phyloP scores from a whole-genome alignment of 2,329 filamentous ascomycete species.

The Venturia oleaginea region DNA sequence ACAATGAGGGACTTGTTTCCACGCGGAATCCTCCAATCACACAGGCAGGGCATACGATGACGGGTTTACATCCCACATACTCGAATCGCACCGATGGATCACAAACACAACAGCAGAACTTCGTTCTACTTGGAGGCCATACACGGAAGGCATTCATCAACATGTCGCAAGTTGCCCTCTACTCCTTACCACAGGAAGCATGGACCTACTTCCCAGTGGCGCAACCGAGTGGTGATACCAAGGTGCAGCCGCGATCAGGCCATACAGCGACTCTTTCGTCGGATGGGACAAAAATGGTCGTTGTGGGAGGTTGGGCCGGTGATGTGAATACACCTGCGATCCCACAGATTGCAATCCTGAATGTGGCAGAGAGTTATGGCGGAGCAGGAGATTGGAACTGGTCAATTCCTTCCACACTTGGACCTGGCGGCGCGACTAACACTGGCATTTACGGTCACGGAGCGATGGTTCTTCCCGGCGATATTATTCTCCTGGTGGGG shows the following conservation, averaged over 20 bases:
- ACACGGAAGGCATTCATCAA: slow-evolving; percentile 80
- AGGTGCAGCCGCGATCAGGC: slow-evolving; percentile 73
- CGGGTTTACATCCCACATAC: slow-evolving; percentile 59
- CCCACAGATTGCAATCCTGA: slow-evolving; percentile 71
- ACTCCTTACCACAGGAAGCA: slow-evolving; percentile 73
- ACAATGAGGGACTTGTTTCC: slow-evolving; percentile 35
- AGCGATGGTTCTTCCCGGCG: slow-evolving; percentile 51
- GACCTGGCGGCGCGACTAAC: slow-evolving; percentile 28
- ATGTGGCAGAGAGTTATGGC: slow-evolving; percentile 66
- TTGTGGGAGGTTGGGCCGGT: slow-evolving; percentile 90
- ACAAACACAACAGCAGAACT: slow-evolving; percentile 65
- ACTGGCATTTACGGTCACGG: slow-evolving; percentile 51
- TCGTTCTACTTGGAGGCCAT: slow-evolving; percentile 77
- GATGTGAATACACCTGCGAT: slow-evolving; percentile 64
- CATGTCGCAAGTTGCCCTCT: slow-evolving; percentile 83
- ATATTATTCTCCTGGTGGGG: slow-evolving; percentile 52
- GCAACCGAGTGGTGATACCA: slow-evolving; percentile 26
- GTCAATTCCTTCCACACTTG: slow-evolving; percentile 40
- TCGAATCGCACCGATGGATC: slow-evolving; percentile 55
- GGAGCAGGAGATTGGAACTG: slow-evolving; percentile 56
- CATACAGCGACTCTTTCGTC: slow-evolving; percentile 76
- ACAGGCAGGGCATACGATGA: slow-evolving; percentile 81
- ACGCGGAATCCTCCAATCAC: slow-evolving; percentile 59
- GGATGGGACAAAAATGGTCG: slow-evolving; percentile 66
- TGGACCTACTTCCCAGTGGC: slow-evolving; percentile 64